Base-by-base conservation (phyloP, 192 early-diverging fungal genomes). In the Rhizophagus sp. region DNA sequence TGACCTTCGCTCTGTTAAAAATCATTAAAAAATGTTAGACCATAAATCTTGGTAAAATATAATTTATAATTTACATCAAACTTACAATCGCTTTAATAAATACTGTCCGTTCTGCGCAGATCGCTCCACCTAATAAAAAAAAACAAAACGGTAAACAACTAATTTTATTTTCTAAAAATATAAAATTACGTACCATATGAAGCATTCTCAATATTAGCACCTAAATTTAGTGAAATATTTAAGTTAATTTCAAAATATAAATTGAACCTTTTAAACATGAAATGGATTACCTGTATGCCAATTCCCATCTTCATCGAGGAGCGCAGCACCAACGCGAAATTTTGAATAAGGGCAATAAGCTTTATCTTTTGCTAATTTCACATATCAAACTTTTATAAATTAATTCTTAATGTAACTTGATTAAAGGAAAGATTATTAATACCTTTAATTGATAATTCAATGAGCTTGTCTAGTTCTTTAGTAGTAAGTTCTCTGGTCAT, bases 321-420 rank as follows among this genome's bases (percentile, higher is more conserved):
- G 77, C 4, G 97, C 94, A 52, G 94, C 94, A 19, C 97, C 97
- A 25, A 98, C 96, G 25, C 93, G 89, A 83, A 97, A 97, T 82
- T 96, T 95, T 30, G 93, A 95, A 84, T 98, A 98, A 6, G 97
- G 97, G 19, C 90, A 91, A 82, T 98, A 97, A 2, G 96, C 91
- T 33, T 83, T 80, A n/a, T 89, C 83, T 69, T 93, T 93, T 15
- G 95, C 95, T 85, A 66, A 30, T 67, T 44, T 25, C 12, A 9
- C 24, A 69, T 1, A 5, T 7, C 39, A 41, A 41, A 47, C n/a
- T 65, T 44, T 11, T 44, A 11, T 44, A 44, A 6, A 44, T 25
- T 8, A 44, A 12, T 33, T 12, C 24, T 30, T 30, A 30, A 4
- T 47, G 15, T n/a, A 17, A 39, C 17, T 73, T 73, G 13, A 73